Conservation (phyloP, 495 filamentous ascomycete genomes). For the Bacidia gigantensis region DNA sequence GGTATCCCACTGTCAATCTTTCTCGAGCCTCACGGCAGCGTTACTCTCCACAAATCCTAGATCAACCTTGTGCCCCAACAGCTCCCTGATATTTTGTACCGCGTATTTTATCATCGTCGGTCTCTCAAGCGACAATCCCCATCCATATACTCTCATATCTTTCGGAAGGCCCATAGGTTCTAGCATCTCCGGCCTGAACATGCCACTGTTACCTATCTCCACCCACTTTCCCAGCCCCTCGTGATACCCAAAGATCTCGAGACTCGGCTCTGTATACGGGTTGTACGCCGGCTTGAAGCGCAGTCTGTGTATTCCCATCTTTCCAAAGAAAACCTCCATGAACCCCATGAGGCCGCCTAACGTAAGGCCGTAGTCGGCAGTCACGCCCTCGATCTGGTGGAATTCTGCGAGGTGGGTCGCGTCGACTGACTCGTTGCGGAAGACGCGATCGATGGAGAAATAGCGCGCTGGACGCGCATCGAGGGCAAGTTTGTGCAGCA, state of each 20-base stretch:
- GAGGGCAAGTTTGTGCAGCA: slow-evolving; percentile 78
- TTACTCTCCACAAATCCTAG: slow-evolving; percentile 71
- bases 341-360: slow-evolving; percentile 91
- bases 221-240: slow-evolving; percentile 81
- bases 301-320: slow-evolving; percentile 82
- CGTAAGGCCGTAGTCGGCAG: slow-evolving; percentile 85
- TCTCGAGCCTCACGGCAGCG: slow-evolving; percentile 65
- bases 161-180: slow-evolving; percentile 79
- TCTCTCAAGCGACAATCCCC: slow-evolving; percentile 78
- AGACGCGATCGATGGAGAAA: slow-evolving; percentile 96
- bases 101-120: slow-evolving; percentile 90
- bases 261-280: slow-evolving; percentile 92
- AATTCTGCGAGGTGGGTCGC: slow-evolving; percentile 95
- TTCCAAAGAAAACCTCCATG: slow-evolving; percentile 89
- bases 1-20: slow-evolving; percentile 11
- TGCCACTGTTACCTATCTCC: slow-evolving; percentile 94
- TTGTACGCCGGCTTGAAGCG: slow-evolving; percentile 98
- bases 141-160: slow-evolving; percentile 80
- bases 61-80: slow-evolving; percentile 78
- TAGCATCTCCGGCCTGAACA: slow-evolving; percentile 97
- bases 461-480: slow-evolving; percentile 73
- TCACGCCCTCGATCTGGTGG: slow-evolving; percentile 96
- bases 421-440: slow-evolving; percentile 91
- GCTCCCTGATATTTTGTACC: slow-evolving; percentile 70
- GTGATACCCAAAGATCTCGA: slow-evolving; percentile 94